Evolutionary conservation across 2,329 filamentous ascomycete species (phyloP), one percentile per base, ranked within the genome.

Genomic region (Pseudogymnoascus verrucosus): DNA sequence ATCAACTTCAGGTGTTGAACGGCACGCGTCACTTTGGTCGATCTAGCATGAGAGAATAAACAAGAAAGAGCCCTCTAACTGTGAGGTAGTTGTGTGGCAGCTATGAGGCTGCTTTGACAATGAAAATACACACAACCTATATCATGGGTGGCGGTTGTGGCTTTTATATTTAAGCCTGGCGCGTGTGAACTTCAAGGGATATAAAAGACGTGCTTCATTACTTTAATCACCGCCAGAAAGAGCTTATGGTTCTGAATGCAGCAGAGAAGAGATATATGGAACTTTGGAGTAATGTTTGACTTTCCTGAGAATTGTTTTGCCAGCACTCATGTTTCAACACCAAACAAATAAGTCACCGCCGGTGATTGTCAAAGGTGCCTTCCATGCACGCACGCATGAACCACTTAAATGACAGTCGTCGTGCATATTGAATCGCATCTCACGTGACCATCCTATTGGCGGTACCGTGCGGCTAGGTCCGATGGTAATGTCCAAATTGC

Each of bases 401-500:
- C 26, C 14, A 28, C 26, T 31, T 31, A 54, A 47, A 47, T 47
- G 11, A 23, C 11, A 23, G 7, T 1, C 11, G 19, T 14, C 39
- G 39, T 7, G 6, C 21, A 26, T 2, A n/a, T 47, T 47, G 21
- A 31, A 31, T 54, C 47, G 26, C 4, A 31, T 6, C 1, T 31
- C 47, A 54, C 47, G 47, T 54, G 47, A 54, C 26, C 47, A 6
- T n/a, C 12, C 6, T 4, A 28, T 28, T n/a, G 6, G 14, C 7
- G 23, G 7, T 54, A 12, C 21, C 1, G 21, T 31, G 19, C 47
- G 47, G 47, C 26, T 54, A 23, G 11, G 42, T 47, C 42, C 42
- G 42, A 47, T 23, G 37, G 23, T 54, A 54, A 54, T 54, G 26
- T 54, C 47, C 47, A 54, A 54, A 54, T 54, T 54, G 47, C 47